phyloP scores from a whole-genome alignment of 2,329 filamentous ascomycete genomes.

The Pseudogymnoascus sp. region DNA sequence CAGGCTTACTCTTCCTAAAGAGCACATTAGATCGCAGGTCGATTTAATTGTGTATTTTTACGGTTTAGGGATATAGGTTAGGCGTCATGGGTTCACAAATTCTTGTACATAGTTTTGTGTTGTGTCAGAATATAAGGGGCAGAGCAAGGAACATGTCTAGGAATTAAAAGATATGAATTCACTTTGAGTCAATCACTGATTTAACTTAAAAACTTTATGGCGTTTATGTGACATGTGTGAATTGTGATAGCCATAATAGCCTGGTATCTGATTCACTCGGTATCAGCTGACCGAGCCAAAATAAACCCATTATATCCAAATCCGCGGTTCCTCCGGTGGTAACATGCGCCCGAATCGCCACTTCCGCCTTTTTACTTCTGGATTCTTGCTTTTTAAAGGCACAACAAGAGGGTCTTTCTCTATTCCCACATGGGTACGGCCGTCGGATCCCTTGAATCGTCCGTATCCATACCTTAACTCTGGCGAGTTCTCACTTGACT shows the following conservation, averaged over 20 bases:
- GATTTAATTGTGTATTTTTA: constrained; percentile 6
- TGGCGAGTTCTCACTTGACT: neutral
- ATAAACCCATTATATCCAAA: constrained; percentile 16
- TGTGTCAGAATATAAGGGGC: constrained; percentile 2
- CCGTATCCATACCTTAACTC: constrained; percentile 40
- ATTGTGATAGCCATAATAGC: no score
- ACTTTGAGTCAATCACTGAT: neutral
- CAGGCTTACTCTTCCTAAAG: neutral
- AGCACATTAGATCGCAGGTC: constrained; percentile 2
- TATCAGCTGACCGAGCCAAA: neutral
- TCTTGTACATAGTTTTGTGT: constrained; percentile 6
- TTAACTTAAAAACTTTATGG: neutral
- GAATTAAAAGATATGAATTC: constrained; percentile 8
- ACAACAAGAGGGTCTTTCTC: constrained; percentile 41
- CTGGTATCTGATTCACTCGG: no score
- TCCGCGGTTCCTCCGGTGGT: constrained; percentile 14
- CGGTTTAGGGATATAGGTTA: neutral
- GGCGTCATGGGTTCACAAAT: constrained; percentile 5
- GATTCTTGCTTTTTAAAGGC: constrained; percentile 21
- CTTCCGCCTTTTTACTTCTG: constrained; percentile 13
- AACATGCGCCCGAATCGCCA: neutral
- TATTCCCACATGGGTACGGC: constrained; percentile 42
- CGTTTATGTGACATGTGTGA: neutral
- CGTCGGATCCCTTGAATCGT: constrained; percentile 40
- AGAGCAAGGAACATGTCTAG: neutral